Percentiles rank a stretch among this genome's conserved stretches.
Evolutionary conservation across 192 early-diverging fungal genomes (phyloP).

Genomic region (Helicostylum pulchrum): DNA sequence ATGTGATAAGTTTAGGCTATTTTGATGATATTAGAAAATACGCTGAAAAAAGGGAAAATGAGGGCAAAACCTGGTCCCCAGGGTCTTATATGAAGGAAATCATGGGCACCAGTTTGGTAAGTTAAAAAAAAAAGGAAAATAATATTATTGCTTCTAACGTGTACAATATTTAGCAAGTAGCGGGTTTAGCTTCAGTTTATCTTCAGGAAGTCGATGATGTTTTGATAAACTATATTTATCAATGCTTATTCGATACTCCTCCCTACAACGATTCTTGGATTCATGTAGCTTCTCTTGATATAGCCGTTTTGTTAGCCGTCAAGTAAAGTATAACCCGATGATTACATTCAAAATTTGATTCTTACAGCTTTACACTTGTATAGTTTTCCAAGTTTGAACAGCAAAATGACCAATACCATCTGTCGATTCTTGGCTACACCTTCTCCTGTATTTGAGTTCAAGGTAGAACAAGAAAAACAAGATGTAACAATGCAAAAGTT

Average conservation of each 20-base stretch:
- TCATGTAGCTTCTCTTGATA: slow-evolving; percentile 39
- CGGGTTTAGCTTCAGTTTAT: slow-evolving; percentile 43
- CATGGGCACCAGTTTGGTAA: slow-evolving; percentile 55
- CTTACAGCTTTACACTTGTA: background rate
- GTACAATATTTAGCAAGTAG: slow-evolving; percentile 40
- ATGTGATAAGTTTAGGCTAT: slow-evolving; percentile 53
- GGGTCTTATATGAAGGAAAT: slow-evolving; percentile 51
- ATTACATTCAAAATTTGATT: background rate
- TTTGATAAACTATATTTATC: slow-evolving; percentile 39
- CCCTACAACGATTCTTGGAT: slow-evolving; percentile 37
- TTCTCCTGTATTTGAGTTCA: slow-evolving; percentile 16
- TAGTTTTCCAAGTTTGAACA: slow-evolving; percentile 27
- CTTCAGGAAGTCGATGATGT: slow-evolving; percentile 50
- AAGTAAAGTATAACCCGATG: slow-evolving; percentile 26
- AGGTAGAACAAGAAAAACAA: slow-evolving; percentile 3
- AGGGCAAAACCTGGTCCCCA: slow-evolving; percentile 39
- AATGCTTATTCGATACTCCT: slow-evolving; percentile 40
- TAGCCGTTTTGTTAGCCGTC: slow-evolving; percentile 37
- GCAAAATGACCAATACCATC: slow-evolving; percentile 43
- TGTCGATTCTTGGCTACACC: slow-evolving; percentile 51
- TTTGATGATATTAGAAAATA: slow-evolving; percentile 47
- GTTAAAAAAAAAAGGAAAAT: background rate
- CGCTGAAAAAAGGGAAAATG: slow-evolving; percentile 35
- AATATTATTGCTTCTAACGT: background rate
- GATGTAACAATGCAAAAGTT: slow-evolving; percentile 18